phyloP scores from a whole-genome alignment of 352 stramenopile genomes.

The Pythium utonaiense region DNA sequence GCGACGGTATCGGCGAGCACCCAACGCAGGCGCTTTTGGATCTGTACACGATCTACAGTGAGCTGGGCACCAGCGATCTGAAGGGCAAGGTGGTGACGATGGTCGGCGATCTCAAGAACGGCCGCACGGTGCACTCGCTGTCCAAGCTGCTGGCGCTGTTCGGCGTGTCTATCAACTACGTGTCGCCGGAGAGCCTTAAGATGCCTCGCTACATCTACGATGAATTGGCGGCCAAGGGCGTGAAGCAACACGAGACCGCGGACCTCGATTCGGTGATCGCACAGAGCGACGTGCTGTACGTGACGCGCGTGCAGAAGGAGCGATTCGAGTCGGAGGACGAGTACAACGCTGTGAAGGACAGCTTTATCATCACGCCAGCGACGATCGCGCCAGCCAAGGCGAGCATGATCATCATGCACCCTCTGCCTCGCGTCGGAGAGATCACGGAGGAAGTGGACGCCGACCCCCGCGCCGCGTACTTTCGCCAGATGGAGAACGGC shows the following conservation, averaged over 20 bases:
- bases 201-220: conserved; percentile 84
- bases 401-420: conserved; percentile 97
- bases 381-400: conserved; percentile 85
- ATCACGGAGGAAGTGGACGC: conserved; percentile 95
- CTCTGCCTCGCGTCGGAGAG: conserved; percentile 96
- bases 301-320: conserved; percentile 98
- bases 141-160: conserved; percentile 93
- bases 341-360: conserved; percentile 95
- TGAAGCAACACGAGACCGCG: conserved; percentile 85
- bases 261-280: conserved; percentile 87
- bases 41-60: conserved; percentile 95
- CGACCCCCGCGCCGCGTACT: conserved; percentile 96
- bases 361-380: conserved; percentile 70
- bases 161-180: conserved; percentile 90
- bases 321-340: conserved; percentile 93
- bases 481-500: conserved; percentile 97
- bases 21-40: conserved; percentile 99
- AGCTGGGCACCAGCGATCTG: conserved; percentile 69
- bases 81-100: conserved; percentile 93
- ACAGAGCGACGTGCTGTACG: conserved; percentile 97
- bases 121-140: conserved; percentile 98
- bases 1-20: conserved; percentile 97
- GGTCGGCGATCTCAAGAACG: conserved; percentile 98
- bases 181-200: conserved; percentile 84
- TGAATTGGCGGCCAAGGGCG: conserved; percentile 55